Conservation (phyloP, 2,329 filamentous ascomycete genomes). For the Zymoseptoria pseudotritici region DNA sequence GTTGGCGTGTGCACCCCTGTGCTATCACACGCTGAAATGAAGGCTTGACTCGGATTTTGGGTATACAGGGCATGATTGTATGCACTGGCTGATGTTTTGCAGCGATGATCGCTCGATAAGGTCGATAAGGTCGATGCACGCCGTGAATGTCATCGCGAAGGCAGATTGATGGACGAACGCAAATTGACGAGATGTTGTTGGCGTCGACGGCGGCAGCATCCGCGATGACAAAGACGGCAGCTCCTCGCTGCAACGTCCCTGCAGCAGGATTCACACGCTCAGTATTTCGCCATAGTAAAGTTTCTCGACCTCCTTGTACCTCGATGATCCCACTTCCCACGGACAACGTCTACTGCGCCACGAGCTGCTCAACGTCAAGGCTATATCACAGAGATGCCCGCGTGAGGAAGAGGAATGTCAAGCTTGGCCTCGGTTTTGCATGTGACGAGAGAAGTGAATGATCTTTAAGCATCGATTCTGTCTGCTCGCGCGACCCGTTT, state of each 20-base stretch:
- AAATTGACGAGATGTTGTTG: not conserved
- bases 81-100: no score
- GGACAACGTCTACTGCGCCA: no score
- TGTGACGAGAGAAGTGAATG: not conserved
- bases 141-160: not conserved
- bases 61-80: no score
- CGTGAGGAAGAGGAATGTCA: no score
- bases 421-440: not conserved
- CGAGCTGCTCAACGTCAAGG: no score
- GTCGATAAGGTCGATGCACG: not conserved
- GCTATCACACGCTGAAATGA: not conserved
- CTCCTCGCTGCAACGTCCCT: no score
- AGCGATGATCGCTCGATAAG: not conserved
- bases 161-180: not conserved
- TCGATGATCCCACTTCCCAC: no score
- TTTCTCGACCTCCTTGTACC: no score
- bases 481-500: no score
- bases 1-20: not conserved
- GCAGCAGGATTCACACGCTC: no score
- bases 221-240: not conserved
- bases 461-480: not conserved
- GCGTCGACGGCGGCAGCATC: not conserved
- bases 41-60: not conserved
- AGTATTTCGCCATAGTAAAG: no score
- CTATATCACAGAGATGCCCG: no score